Evolutionary conservation across 768 basidiomycete genomes (phyloP).

Genomic region (Amanita molliuscula): DNA sequence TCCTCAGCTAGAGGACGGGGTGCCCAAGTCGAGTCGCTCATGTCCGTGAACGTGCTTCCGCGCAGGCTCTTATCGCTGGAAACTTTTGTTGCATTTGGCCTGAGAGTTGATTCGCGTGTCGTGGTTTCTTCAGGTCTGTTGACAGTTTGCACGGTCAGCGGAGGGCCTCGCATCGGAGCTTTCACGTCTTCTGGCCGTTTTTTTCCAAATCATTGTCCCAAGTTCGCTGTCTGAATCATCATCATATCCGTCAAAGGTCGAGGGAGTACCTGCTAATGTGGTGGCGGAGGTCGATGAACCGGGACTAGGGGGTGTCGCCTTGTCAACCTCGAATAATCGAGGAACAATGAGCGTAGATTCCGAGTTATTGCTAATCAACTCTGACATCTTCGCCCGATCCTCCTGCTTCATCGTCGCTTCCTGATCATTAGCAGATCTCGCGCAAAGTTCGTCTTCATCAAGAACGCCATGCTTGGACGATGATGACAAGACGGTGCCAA

Average conservation of each 20-base stretch:
- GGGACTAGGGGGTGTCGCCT: slow-evolving; percentile 2
- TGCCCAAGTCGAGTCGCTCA: slow-evolving; percentile 71
- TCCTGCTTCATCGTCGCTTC: slow-evolving; percentile 16
- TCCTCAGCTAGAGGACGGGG: slow-evolving; percentile 87
- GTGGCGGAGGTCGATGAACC: slow-evolving; percentile 3
- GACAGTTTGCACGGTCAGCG: slow-evolving; percentile 33
- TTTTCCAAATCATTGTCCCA: slow-evolving; percentile 14
- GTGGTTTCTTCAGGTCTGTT: not conserved
- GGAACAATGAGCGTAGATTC: slow-evolving; percentile 6
- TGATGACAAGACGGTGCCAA: not conserved
- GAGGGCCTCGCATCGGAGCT: slow-evolving; percentile 21
- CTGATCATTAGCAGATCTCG: slow-evolving; percentile 8
- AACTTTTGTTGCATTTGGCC: slow-evolving; percentile 12
- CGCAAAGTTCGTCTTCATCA: slow-evolving; percentile 5
- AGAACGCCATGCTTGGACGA: slow-evolving; percentile 2
- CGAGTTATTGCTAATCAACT: slow-evolving; percentile 11
- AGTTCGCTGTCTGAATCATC: slow-evolving; percentile 41
- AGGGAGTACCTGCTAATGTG: slow-evolving; percentile 6
- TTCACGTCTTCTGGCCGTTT: slow-evolving; percentile 3
- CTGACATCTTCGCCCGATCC: slow-evolving; percentile 13
- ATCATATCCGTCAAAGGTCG: slow-evolving; percentile 18
- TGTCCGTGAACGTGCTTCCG: slow-evolving; percentile 54
- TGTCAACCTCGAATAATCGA: slow-evolving; percentile 3
- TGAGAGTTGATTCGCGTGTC: not conserved
- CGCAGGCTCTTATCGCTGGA: slow-evolving; percentile 20